These are phyloP conservation scores for Monosiga brevicollis DNA, from an alignment of 78 protist species.

Conservation along the genomic window DNA sequence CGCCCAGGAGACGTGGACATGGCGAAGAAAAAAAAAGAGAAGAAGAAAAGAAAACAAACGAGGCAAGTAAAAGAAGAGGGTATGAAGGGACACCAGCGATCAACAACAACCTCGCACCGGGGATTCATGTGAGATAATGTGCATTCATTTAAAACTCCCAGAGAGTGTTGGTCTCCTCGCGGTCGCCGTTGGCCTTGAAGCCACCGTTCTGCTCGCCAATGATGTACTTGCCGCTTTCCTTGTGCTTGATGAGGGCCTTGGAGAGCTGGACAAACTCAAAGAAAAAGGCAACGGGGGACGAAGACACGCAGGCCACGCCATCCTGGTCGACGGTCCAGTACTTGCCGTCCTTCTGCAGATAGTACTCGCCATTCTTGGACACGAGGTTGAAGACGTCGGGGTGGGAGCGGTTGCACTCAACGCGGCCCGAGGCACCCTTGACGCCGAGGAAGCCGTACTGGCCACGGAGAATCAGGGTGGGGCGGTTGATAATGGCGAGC, in stretches of 20 bases:
- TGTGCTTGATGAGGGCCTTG: neutral
- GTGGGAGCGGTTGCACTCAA: neutral
- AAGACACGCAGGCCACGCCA: neutral
- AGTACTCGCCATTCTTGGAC: slow-evolving; percentile 1
- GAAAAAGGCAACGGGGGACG: neutral
- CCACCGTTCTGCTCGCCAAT: slow-evolving; percentile 4
- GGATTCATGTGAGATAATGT: no score
- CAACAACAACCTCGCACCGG: no score
- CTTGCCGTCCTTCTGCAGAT: slow-evolving; percentile 3
- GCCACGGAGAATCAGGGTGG: slow-evolving; percentile 4
- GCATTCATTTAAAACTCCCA: neutral
- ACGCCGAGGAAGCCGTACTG: slow-evolving; percentile 7
- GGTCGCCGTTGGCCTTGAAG: neutral
- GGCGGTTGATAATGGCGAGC: slow-evolving; percentile 13
- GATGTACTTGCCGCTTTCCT: neutral
- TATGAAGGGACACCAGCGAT: no score
- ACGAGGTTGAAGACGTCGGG: neutral
- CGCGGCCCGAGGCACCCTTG: neutral
- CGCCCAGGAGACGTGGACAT: no score
- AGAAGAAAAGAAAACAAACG: no score
- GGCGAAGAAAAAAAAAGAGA: no score
- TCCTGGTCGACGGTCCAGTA: neutral
- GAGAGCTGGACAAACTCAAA: neutral
- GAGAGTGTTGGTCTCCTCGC: neutral
- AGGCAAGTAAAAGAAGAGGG: no score